Base-by-base conservation (phyloP, 2,329 filamentous ascomycete genomes). In the Aspergillus fijiensis region DNA sequence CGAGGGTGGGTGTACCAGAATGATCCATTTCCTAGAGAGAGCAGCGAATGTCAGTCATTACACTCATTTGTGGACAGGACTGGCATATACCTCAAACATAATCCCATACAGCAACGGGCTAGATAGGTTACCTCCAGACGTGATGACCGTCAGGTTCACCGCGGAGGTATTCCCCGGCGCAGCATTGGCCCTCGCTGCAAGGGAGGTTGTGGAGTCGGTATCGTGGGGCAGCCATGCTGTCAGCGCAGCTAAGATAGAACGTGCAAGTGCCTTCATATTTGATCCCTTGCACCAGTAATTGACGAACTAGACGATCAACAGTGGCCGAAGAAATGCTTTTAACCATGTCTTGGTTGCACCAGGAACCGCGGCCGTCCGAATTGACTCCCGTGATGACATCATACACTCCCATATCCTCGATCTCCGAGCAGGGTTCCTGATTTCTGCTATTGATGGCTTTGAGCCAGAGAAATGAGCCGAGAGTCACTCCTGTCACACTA, bases 81-180 rank as follows among this genome's bases (percentile, higher is more conserved):
- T 35, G 10, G 2, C 5, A 35, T 61, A 49, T 54, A 75, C 72
- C 67, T 76, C 73, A 25, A 75, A 75, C 72, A 75, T 75, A 47
- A 74, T 66, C 11, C 74, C 74, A 57, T 75, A 75, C 5, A 76
- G 64, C 12, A 71, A 45, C 2, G 73, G 65, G 56, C 72, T 76
- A 1, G 73, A 74, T 45, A 67, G 61, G 54, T 75, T 75, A 2
- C 72, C 72, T 0, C 70, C 70, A 5, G 70, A 65, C 5, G 50
- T 62, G 10, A 55, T 52, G 4, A 74, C 68, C 3, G 64, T 65
- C 49, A 74, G 53, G 0, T 49, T 64, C 7, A 63, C 39, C 10
- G 45, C 12, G 2, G 42, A 45, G 2, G 14, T 3, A 6, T 39
- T 35, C 11, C 21, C 39, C 7, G 54, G 7, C 3, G n/a, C 25